Evolutionary conservation across 495 filamentous ascomycete genomes (phyloP).

Genomic region (Bombardia bombarda): DNA sequence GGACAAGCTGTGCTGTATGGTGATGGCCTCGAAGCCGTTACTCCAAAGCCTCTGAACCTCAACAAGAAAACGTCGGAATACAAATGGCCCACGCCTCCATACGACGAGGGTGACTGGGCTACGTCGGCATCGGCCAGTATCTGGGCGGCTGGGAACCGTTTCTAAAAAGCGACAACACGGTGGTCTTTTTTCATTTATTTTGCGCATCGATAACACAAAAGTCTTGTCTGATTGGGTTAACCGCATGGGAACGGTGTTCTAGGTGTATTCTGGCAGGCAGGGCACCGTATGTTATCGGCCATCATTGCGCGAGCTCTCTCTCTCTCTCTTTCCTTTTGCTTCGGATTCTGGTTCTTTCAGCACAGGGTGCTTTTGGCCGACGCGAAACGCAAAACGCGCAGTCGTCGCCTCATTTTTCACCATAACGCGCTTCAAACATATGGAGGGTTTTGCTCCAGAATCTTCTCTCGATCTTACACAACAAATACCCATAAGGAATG

Average conservation of each 20-base stretch:
- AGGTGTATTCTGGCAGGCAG: conserved; percentile 7
- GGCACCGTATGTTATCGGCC: conserved; percentile 13
- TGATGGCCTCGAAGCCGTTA: conserved; percentile 52
- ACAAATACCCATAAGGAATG: background rate
- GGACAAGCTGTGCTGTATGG: conserved; percentile 65
- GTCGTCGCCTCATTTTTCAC: too few species aligned
- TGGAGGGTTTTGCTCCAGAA: too few species aligned
- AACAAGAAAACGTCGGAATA: conserved; percentile 49
- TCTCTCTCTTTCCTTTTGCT: conserved; percentile 3
- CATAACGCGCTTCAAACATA: too few species aligned
- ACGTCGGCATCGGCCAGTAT: conserved; percentile 71
- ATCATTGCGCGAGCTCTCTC: too few species aligned
- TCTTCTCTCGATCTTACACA: background rate
- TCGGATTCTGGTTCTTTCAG: conserved; percentile 1
- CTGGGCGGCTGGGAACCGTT: conserved; percentile 56
- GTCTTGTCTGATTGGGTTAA: conserved; percentile 3
- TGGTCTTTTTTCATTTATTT: conserved; percentile 2
- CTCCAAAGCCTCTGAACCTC: conserved; percentile 47
- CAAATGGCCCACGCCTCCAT: conserved; percentile 95
- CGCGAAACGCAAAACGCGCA: too few species aligned
- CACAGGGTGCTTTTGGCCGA: too few species aligned
- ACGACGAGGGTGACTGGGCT: conserved; percentile 80
- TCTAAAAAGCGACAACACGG: conserved; percentile 24
- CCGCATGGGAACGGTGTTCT: conserved; percentile 13
- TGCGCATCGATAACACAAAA: conserved; percentile 8